Percentiles rank a stretch among this genome's conserved stretches.
phyloP scores from a whole-genome alignment of 2,329 filamentous ascomycete species.

The Pseudocercospora musae region DNA sequence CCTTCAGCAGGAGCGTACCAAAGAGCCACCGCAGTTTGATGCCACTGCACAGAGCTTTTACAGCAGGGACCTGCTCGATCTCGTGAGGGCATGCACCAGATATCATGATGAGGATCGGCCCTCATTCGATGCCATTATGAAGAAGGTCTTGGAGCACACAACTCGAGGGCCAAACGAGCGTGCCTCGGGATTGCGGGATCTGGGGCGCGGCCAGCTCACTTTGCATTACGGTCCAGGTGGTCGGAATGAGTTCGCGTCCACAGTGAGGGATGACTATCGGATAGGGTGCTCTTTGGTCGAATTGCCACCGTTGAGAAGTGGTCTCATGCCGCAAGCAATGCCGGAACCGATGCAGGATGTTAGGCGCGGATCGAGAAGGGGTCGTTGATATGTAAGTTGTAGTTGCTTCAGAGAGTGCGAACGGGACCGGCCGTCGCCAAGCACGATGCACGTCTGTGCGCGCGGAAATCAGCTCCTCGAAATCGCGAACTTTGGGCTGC shows the following conservation, averaged over 20 bases:
- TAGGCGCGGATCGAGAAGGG: background rate
- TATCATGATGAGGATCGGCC: conserved; percentile 5
- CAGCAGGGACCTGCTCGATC: background rate
- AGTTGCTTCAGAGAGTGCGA: background rate
- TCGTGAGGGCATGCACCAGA: background rate
- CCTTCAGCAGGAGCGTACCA: background rate
- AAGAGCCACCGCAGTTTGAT: background rate
- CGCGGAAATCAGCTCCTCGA: background rate
- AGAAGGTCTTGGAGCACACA: conserved; percentile 3
- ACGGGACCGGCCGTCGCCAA: background rate
- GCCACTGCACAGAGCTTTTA: conserved; percentile 2
- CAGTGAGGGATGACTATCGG: background rate
- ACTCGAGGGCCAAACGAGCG: background rate
- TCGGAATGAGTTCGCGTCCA: background rate
- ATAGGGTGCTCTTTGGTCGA: background rate
- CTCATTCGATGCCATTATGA: conserved; percentile 4
- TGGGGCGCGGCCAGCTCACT: background rate
- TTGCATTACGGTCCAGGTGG: background rate
- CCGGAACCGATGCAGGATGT: background rate
- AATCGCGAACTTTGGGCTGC: background rate
- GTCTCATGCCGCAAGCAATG: background rate
- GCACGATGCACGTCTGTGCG: background rate
- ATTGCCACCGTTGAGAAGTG: background rate
- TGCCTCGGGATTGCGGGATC: background rate
- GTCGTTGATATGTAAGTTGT: no score